Percentiles rank a stretch among this genome's conserved stretches.
Conservation (phyloP, 768 basidiomycete species). For the Coprinopsis strossmayeri region DNA sequence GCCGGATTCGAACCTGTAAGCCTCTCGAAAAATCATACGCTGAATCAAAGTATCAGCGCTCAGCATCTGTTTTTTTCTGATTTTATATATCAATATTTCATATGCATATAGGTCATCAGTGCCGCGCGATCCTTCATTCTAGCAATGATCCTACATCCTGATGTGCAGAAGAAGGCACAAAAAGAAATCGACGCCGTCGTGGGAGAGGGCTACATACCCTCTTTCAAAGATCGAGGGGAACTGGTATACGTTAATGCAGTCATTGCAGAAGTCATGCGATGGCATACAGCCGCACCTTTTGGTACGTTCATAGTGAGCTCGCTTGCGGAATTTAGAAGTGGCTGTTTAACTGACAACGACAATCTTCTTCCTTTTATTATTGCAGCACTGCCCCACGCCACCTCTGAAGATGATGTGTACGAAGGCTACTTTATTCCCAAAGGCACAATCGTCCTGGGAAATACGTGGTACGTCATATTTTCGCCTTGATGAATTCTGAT, state of each 20-base stretch:
- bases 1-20: conserved; percentile 36
- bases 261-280: conserved; percentile 23
- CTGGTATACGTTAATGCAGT: conserved; percentile 30
- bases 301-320: conserved; percentile 9
- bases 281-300: conserved; percentile 14
- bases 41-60: neutral
- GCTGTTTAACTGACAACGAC: neutral
- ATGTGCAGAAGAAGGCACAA: conserved; percentile 29
- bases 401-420: conserved; percentile 8
- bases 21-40: neutral
- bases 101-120: conserved; percentile 22
- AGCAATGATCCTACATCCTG: conserved; percentile 31
- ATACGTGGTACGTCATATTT: conserved; percentile 19
- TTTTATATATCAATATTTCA: too few relatives aligned
- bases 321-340: neutral
- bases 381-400: conserved; percentile 3
- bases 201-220: conserved; percentile 27
- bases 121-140: conserved; percentile 27
- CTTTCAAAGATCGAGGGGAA: conserved; percentile 21
- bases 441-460: conserved; percentile 22
- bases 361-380: too few relatives aligned
- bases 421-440: conserved; percentile 22
- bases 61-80: conserved; percentile 1
- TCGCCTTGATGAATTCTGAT: neutral
- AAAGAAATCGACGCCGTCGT: conserved; percentile 33